Evolutionary conservation across 805 yeast genomes (phyloP).

Genomic region (Candida silvatica): DNA sequence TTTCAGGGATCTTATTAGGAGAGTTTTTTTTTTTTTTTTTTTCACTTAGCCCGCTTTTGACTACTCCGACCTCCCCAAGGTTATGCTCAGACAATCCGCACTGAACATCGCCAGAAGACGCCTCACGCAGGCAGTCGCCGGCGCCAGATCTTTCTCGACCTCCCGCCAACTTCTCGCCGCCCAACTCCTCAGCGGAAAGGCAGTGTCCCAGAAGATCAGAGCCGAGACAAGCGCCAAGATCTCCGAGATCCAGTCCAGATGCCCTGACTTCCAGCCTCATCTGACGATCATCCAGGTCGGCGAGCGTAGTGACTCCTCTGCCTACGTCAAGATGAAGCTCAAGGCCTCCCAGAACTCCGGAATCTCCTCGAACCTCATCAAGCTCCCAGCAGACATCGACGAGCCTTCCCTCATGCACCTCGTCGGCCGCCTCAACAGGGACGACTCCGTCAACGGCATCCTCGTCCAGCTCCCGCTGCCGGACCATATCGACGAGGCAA

Average conservation of each 20-base stretch:
- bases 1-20: too few relatives aligned
- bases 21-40: too few relatives aligned
- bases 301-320: slow-evolving; percentile 67
- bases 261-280: slow-evolving; percentile 53
- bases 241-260: slow-evolving; percentile 28
- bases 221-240: slow-evolving; percentile 35
- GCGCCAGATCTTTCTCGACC: slow-evolving; percentile 9
- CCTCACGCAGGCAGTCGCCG: not conserved
- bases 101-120: too few relatives aligned
- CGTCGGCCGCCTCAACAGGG: slow-evolving; percentile 50
- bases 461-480: slow-evolving; percentile 77
- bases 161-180: slow-evolving; percentile 16
- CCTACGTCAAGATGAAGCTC: slow-evolving; percentile 72
- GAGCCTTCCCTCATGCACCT: slow-evolving; percentile 47
- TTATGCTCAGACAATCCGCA: too few relatives aligned
- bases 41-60: too few relatives aligned
- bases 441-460: slow-evolving; percentile 58
- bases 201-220: slow-evolving; percentile 35
- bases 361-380: slow-evolving; percentile 51
- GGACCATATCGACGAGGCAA: slow-evolving; percentile 55
- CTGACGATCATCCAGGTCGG: slow-evolving; percentile 74
- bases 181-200: slow-evolving; percentile 36
- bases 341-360: slow-evolving; percentile 71
- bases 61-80: too few relatives aligned
- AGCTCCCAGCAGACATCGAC: slow-evolving; percentile 46